phyloP scores from a whole-genome alignment of 495 filamentous ascomycete species.

The Hamigera avellanea region DNA sequence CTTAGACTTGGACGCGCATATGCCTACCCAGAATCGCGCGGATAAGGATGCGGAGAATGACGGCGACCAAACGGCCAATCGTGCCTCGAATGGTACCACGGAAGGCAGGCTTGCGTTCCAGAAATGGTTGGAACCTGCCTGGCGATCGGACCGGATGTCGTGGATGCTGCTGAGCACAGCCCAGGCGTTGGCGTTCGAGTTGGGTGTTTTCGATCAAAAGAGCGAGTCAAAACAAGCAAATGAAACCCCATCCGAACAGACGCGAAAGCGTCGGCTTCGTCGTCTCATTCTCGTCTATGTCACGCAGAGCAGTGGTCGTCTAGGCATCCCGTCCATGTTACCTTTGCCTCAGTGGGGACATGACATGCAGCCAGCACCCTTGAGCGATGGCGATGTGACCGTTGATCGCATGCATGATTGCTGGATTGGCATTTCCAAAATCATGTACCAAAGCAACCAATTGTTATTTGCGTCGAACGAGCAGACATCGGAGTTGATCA shows the following conservation, averaged over 20 bases:
- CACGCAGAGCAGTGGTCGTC: conserved; percentile 79
- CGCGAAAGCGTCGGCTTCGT: conserved; percentile 71
- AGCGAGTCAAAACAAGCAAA: conserved; percentile 37
- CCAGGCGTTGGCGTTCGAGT: conserved; percentile 79
- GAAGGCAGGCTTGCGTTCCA: conserved; percentile 58
- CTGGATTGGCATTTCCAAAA: conserved; percentile 81
- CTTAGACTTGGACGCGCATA: conserved; percentile 37
- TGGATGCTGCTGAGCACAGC: conserved; percentile 96
- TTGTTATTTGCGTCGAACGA: conserved; percentile 71
- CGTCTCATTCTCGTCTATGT: conserved; percentile 79
- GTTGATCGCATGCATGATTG: conserved; percentile 63
- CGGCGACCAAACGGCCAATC: conserved; percentile 15
- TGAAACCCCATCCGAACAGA: conserved; percentile 52
- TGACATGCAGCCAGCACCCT: conserved; percentile 26
- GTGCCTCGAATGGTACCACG: conserved; percentile 37
- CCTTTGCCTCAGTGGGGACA: conserved; percentile 47
- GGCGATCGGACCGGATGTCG: conserved; percentile 93
- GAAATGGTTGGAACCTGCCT: conserved; percentile 93
- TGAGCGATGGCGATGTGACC: conserved; percentile 17
- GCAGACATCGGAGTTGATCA: conserved; percentile 76
- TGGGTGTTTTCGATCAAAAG: conserved; percentile 86
- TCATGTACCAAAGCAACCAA: conserved; percentile 82
- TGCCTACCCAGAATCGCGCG: conserved; percentile 13
- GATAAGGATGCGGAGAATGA: conserved; percentile 28
- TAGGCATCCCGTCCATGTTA: conserved; percentile 91